Evolutionary conservation across 257 asterid genomes (phyloP), one percentile per base, ranked within the genome.

Genomic region (Solanum chiquidenum): DNA sequence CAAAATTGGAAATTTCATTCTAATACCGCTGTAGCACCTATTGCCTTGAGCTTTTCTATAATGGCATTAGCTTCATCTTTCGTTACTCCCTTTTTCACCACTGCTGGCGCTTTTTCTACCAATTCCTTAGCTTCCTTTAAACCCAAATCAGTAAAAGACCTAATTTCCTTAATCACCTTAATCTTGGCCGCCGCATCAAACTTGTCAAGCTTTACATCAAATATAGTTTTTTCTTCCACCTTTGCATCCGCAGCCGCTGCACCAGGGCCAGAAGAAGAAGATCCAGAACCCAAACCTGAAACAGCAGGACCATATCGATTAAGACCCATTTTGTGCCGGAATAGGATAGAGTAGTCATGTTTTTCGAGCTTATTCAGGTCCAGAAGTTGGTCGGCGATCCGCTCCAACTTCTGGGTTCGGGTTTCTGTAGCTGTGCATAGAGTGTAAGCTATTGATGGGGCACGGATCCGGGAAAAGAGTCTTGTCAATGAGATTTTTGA

Each of bases 51-150:
- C 93, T 96, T 96, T 86, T 87, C 93, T 33, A 95, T 38, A 75
- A 96, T 94, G 89, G 95, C 91, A 64, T 94, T 95, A 2, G 94
- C 99, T 89, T 96, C 98, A 52, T 95, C 99, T 86, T 93, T 94
- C 35, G 96, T 89, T 74, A 74, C 89, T 58, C 98, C 98, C 77
- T 94, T 96, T 91, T 93, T 96, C 90, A 96, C 94, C 87, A 96
- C 94, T 20, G 94, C 90, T 12, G 98, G 98, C 0, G 95, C 89
- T 90, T 93, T 96, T 92, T 96, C 98, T 86, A 95, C 98, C 92
- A 96, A 90, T 69, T 96, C 98, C 87, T 96, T 96, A 2, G 98
- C 98, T 89, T 95, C 98, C 89, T 96, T 96, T 87, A 96, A 90
- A 6, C 98, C 98, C 89, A 96, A 93, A 77, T 93, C 98, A 12